phyloP scores from a whole-genome alignment of 768 basidiomycete species.

The Amylocystis lapponica region DNA sequence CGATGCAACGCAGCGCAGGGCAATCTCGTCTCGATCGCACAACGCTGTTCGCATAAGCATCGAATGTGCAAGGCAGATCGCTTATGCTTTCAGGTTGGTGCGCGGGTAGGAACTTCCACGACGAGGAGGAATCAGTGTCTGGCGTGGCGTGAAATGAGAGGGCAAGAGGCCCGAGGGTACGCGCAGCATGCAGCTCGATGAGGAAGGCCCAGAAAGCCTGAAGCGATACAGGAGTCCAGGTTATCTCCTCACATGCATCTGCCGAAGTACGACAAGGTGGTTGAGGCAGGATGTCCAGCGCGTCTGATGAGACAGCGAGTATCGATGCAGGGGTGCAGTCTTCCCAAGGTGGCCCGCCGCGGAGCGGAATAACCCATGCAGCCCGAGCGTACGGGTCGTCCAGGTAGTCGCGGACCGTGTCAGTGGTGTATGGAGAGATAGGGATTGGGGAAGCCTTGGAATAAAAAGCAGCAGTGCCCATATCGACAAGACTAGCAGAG shows the following conservation, averaged over 20 bases:
- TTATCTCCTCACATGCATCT: not conserved
- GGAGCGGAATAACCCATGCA: conserved; percentile 16
- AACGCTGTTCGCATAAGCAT: not conserved
- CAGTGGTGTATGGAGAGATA: conserved; percentile 6
- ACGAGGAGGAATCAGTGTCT: not conserved
- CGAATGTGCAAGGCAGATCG: not conserved
- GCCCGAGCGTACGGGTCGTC: conserved; percentile 4
- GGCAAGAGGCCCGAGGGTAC: conserved; percentile 11
- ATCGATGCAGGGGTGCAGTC: conserved; percentile 7
- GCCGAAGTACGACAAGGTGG: not conserved
- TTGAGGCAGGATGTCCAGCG: not conserved
- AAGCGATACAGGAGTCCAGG: conserved; percentile 11
- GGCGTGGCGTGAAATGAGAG: conserved; percentile 9
- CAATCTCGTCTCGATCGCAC: not conserved
- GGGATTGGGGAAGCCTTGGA: not conserved
- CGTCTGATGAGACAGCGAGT: not conserved
- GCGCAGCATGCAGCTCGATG: conserved; percentile 1
- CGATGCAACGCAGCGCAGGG: conserved; percentile 1
- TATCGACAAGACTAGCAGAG: not conserved
- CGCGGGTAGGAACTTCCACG: not conserved
- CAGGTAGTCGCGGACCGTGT: not conserved
- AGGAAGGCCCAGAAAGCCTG: conserved; percentile 10
- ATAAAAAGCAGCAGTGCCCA: not conserved
- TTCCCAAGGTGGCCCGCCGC: conserved; percentile 11
- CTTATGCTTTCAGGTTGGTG: not conserved